phyloP scores from a whole-genome alignment of 2,329 filamentous ascomycete genomes.

The Paecilomyces fulvus region DNA sequence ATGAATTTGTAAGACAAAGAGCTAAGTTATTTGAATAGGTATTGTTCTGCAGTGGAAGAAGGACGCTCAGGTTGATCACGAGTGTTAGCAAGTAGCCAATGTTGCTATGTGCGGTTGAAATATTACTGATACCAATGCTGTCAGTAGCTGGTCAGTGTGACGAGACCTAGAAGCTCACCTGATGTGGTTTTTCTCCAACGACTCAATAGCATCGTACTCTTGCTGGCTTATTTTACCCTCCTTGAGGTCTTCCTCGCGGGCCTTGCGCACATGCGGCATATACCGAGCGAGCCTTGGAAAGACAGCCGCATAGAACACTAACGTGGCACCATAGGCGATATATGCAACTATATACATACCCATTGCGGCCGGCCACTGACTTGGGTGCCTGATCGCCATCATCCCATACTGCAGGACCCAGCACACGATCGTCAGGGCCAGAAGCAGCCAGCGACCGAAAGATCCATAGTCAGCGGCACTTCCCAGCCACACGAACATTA shows the following conservation, averaged over 20 bases:
- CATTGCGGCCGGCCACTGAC: conserved; percentile 35
- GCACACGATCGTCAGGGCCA: conserved; percentile 32
- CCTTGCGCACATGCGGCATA: conserved; percentile 34
- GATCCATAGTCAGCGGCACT: conserved; percentile 37
- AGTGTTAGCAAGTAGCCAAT: conserved; percentile 35
- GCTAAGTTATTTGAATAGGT: conserved; percentile 32
- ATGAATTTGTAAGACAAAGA: conserved; percentile 34
- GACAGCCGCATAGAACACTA: conserved; percentile 37
- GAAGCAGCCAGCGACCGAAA: conserved; percentile 34
- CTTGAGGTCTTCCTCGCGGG: conserved; percentile 32
- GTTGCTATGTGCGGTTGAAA: conserved; percentile 37
- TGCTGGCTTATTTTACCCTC: conserved; percentile 29
- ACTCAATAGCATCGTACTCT: conserved; percentile 35
- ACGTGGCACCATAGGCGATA: conserved; percentile 31
- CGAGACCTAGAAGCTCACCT: conserved; percentile 13
- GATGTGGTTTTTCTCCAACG: conserved; percentile 35
- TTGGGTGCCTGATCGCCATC: conserved; percentile 28
- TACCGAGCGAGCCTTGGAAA: conserved; percentile 33
- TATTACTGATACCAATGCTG: conserved; percentile 18
- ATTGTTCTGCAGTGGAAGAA: conserved; percentile 30
- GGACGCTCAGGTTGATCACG: conserved; percentile 31
- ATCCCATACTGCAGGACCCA: conserved; percentile 36
- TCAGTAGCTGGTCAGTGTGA: conserved; percentile 2
- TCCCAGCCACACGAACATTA: conserved; percentile 35
- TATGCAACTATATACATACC: conserved; percentile 33